A percentile compares a stretch with the other conserved stretches of the same genome.
Conservation (phyloP, 371 early-diverging fungal genomes). For the Circinella umbellata region DNA sequence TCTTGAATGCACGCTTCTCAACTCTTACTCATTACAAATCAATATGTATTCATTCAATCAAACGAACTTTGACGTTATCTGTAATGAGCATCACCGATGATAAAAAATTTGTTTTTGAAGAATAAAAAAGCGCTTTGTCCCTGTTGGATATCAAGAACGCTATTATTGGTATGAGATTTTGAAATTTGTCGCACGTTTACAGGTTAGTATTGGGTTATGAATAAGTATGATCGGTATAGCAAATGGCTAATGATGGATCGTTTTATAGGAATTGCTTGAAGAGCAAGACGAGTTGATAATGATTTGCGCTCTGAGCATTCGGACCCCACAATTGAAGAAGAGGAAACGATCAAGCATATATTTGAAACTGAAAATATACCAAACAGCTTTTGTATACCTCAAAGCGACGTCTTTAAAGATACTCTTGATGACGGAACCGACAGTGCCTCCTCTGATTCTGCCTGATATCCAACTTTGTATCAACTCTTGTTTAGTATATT, state of each 20-base stretch:
- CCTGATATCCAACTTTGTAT: no score
- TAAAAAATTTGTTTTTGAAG: not conserved
- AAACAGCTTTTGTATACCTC: no score
- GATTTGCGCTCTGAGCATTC: slow-evolving; percentile 6
- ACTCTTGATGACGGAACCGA: no score
- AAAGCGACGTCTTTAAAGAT: no score
- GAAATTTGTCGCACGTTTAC: not conserved
- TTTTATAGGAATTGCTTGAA: slow-evolving; percentile 10
- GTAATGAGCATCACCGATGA: not conserved
- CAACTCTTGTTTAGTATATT: no score
- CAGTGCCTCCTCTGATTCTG: no score
- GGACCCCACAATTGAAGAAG: slow-evolving; percentile 8
- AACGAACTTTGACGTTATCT: not conserved
- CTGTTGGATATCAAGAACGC: slow-evolving; percentile 1
- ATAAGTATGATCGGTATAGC: slow-evolving; percentile 7
- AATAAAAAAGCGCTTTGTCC: not conserved
- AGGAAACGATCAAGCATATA: not conserved
- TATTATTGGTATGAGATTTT: not conserved
- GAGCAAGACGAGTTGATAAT: not conserved
- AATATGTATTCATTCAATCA: slow-evolving; percentile 1
- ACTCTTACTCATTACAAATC: not conserved
- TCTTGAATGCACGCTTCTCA: not conserved
- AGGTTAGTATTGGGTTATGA: slow-evolving; percentile 3
- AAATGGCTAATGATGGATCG: slow-evolving; percentile 6
- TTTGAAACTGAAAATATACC: slow-evolving; percentile 3